Evolutionary conservation across 108 stramenopile species (phyloP), one percentile per base, ranked within the genome.

Genomic region (Skeletonema potamos): DNA sequence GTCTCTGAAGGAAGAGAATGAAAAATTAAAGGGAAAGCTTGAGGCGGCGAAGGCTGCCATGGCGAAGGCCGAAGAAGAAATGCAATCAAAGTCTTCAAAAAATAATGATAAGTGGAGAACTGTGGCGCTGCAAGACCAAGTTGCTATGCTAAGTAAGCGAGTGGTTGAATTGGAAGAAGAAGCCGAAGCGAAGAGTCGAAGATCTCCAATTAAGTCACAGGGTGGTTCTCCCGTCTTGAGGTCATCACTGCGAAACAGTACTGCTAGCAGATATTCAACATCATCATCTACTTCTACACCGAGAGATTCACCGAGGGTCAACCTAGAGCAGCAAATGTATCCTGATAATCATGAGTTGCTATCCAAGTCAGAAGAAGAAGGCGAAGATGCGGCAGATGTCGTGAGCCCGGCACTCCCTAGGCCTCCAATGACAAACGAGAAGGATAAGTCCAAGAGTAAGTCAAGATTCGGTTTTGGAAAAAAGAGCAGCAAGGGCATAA

Each of bases 1-100:
- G 3, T 41, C 77, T 15, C 57, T 93, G 54, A 86, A 91, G 44
- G 90, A 91, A 34, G 90, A 93, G 56, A 93, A 93, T 58, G 67
- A 83, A 9, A 85, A 82, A 20, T 78, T 93, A 27, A 76, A 84
- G 56, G 67, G 81, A 13, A 77, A 84, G 34, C 66, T 81, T 0
- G 74, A 84, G 41, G 69, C 79, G 37, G 72, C 66, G 8, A 70
- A 58, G 20, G 76, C 58, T 28, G 62, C 64, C 1, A 27, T 24
- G 12, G 24, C 41, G 39, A 65, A 34, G 44, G 32, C 57, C 20
- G 67, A 70, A 29, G 74, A 84, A 46, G 65, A 67, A 20, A 36
- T 72, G 26, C 34, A 73, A 32, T 70, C 84, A 6, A 73, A 68
- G 18, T 51, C 58, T 9, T 63, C 75, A n/a, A 75, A 75, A 62